Conservation (phyloP, 2,329 filamentous ascomycete species). For the Paraphoma sp. region DNA sequence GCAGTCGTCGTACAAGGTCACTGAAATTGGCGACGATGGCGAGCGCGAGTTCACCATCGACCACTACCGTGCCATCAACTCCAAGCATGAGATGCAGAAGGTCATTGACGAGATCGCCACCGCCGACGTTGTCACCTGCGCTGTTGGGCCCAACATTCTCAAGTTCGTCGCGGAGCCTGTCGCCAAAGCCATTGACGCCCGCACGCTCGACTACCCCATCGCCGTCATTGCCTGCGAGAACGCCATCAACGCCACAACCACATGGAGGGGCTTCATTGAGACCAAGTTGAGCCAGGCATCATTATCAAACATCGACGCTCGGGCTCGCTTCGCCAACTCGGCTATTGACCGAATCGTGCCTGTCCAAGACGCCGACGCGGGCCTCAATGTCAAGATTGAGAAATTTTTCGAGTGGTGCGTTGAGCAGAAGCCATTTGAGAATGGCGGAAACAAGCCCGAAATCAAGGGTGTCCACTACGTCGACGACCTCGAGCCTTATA, state of each 20-base stretch:
- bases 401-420: conserved; percentile 99
- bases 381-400: conserved; percentile 92
- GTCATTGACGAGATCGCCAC: conserved; percentile 84
- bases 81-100: conserved; percentile 80
- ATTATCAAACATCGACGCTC: conserved; percentile 71
- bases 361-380: conserved; percentile 79
- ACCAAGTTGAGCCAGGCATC: conserved; percentile 73
- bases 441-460: conserved; percentile 70
- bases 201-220: conserved; percentile 71
- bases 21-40: conserved; percentile 86
- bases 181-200: conserved; percentile 87
- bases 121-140: conserved; percentile 93
- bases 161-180: conserved; percentile 96
- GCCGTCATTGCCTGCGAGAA: conserved; percentile 98
- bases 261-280: conserved; percentile 80
- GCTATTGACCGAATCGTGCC: conserved; percentile 98
- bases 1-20: conserved; percentile 82
- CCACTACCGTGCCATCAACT: conserved; percentile 98
- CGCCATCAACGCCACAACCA: conserved; percentile 91
- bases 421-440: conserved; percentile 79
- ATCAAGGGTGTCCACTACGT: conserved; percentile 95
- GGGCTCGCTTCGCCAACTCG: conserved; percentile 93
- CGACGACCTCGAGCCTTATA: conserved; percentile 88
- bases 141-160: conserved; percentile 93
- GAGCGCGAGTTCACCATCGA: conserved; percentile 83